Evolutionary conservation across 768 basidiomycete genomes (phyloP), one percentile per base, ranked within the genome.

Genomic region (Russula virescens): DNA sequence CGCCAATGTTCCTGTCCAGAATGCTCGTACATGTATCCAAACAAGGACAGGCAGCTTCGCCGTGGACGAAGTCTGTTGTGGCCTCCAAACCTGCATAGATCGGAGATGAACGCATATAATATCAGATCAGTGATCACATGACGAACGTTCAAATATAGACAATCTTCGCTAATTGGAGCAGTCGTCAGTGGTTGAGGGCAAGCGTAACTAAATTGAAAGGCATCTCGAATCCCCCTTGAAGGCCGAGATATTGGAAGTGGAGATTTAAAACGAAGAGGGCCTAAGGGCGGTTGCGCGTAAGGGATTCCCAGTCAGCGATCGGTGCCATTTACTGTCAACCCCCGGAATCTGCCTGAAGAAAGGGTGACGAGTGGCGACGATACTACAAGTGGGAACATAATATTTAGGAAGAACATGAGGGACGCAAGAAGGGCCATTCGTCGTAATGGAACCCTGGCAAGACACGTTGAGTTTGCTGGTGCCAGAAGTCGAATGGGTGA

Each of bases 281-380:
- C 85, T 0, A 82, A 66, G 0, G 86, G 86, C 2, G 85, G 76
- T 62, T 79, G 72, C 5, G 83, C 86, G 60, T 76, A 88, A 0
- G 81, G 85, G 38, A 88, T 79, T 3, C 85, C 85, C 14, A 85
- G 75, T 79, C 83, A 88, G 68, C 76, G 67, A 11, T 85, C 81
- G 11, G 79, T 78, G 10, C 78, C 79, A 51, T 79, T 79, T 14
- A 75, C 76, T 9, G 73, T 61, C 5, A 79, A 64, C 10, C 83
- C 83, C 3, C 76, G 78, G 63, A 83, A 83, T 0, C 72, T 75
- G 5, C 83, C 83, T 8, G 74, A 77, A 11, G 70, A 73, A 10
- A 81, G 66, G 6, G 58, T 63, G 18, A 83, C 73, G 19, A 80
- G 76, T 23, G 79, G 72, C 25, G 43, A 35, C 6, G 45, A 26